Evolutionary conservation across 768 basidiomycete genomes (phyloP).

Genomic region (Russula foetens): DNA sequence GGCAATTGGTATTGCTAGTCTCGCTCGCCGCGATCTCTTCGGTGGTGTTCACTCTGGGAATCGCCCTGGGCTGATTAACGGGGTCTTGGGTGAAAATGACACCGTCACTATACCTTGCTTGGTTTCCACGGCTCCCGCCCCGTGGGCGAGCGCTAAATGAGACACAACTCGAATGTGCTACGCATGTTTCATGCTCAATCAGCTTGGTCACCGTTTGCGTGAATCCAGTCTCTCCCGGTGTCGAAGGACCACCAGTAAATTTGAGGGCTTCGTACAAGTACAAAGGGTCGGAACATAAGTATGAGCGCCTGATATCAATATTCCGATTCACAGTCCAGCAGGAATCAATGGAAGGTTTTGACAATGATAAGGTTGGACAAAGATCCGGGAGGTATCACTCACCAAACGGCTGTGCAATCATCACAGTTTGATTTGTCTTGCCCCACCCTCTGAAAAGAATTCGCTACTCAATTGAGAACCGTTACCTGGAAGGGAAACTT

Average conservation of each 20-base stretch:
- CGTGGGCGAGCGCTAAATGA: background rate
- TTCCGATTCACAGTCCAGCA: background rate
- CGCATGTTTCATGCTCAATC: background rate
- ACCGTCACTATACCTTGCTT: constrained; percentile 1
- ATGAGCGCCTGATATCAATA: background rate
- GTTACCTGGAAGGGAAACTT: background rate
- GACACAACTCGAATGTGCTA: background rate
- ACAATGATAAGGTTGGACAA: background rate
- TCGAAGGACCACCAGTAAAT: background rate
- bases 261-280: background rate
- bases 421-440: background rate
- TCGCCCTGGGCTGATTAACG: background rate
- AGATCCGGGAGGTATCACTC: background rate
- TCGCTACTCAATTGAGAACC: background rate
- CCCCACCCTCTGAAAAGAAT: background rate
- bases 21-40: background rate
- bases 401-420: background rate
- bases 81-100: background rate
- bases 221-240: background rate
- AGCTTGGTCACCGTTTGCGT: background rate
- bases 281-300: background rate
- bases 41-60: background rate
- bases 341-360: background rate
- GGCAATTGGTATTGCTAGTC: background rate
- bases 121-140: background rate